Conservation (phyloP, 2,329 filamentous ascomycete species). For the Hypoxylon sp. region DNA sequence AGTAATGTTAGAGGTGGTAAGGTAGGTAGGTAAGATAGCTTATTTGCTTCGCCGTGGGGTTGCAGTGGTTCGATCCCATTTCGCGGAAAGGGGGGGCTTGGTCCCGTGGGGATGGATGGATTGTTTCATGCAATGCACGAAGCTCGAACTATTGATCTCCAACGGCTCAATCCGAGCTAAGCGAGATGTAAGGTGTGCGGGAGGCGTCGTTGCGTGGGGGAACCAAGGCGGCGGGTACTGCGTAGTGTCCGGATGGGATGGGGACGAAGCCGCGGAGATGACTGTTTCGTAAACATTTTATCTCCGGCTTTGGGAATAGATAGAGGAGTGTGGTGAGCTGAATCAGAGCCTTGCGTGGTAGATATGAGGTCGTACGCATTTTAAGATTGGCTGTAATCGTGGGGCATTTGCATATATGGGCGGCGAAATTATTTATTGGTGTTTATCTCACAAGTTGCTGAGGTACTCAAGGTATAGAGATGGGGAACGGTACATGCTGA, state of each 20-base stretch:
- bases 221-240: background rate
- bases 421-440: constrained; percentile 25
- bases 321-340: background rate
- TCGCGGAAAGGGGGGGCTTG: constrained; percentile 1
- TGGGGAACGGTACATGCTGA: constrained; percentile 23
- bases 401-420: constrained; percentile 26
- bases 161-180: constrained; percentile 18
- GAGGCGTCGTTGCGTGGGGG: constrained; percentile 1
- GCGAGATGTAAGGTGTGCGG: background rate
- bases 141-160: constrained; percentile 6
- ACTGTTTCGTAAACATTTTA: background rate
- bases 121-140: constrained; percentile 10
- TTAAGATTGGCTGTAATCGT: constrained; percentile 31
- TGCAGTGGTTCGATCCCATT: background rate
- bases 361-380: background rate
- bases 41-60: background rate
- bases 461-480: constrained; percentile 4
- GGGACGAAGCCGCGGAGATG: background rate
- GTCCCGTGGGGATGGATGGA: constrained; percentile 12
- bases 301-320: background rate
- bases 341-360: constrained; percentile 4
- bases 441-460: constrained; percentile 17
- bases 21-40: background rate
- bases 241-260: background rate
- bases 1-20: too few relatives aligned